Percentiles rank a stretch among this genome's conserved stretches.
These are phyloP conservation scores for Fusarium liriodendri DNA, from an alignment of 2,329 filamentous ascomycete species.

Conservation along the genomic window DNA sequence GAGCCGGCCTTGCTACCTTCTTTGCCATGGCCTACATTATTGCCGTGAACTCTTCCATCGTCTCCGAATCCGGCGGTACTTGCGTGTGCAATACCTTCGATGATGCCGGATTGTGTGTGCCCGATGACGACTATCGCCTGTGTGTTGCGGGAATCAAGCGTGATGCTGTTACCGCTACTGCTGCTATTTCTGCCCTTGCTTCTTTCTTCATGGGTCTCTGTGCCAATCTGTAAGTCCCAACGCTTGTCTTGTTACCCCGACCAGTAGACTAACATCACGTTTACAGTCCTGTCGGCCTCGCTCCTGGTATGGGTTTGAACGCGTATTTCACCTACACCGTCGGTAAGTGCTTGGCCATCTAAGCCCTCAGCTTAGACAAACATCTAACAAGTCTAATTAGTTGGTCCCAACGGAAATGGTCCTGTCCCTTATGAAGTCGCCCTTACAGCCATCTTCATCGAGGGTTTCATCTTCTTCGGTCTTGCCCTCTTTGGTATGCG, in stretches of 20 bases:
- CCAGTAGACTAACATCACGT: conserved; percentile 4
- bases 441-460: conserved; percentile 87
- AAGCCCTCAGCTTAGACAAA: background rate
- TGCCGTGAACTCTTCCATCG: conserved; percentile 64
- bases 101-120: conserved; percentile 60
- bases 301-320: conserved; percentile 72
- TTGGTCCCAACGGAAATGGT: conserved; percentile 80
- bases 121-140: conserved; percentile 69
- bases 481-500: conserved; percentile 84
- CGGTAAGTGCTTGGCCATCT: conserved; percentile 36
- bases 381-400: conserved; percentile 49
- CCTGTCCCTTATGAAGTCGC: conserved; percentile 80
- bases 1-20: conserved; percentile 85
- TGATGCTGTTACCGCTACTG: conserved; percentile 86
- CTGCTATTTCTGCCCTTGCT: conserved; percentile 81
- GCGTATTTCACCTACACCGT: conserved; percentile 85
- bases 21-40: conserved; percentile 71
- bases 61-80: conserved; percentile 76
- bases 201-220: conserved; percentile 88
- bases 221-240: conserved; percentile 72
- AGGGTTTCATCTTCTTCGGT: conserved; percentile 86
- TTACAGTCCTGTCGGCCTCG: conserved; percentile 51
- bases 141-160: conserved; percentile 75
- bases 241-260: background rate
- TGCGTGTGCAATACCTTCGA: conserved; percentile 73